Evolutionary conservation across 169 alveolate genomes (phyloP).

Genomic region (Eimeria praecox): DNA sequence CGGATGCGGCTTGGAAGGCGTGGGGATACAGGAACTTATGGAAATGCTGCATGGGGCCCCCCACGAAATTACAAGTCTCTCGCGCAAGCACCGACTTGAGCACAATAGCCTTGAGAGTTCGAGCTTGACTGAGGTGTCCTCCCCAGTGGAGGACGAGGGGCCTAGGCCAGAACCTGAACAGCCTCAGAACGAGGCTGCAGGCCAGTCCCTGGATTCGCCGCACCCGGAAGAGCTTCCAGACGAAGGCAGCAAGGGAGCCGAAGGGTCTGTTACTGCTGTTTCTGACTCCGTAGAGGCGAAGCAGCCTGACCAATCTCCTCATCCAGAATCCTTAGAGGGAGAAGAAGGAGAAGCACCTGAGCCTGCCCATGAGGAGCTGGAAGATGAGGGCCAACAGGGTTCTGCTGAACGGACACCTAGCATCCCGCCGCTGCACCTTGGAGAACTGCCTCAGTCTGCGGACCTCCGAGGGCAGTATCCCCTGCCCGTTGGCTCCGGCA

Average conservation of each 20-base stretch:
- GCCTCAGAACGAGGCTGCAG: background rate
- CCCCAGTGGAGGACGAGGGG: background rate
- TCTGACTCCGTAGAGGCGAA: background rate
- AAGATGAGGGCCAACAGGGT: background rate
- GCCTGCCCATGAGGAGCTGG: background rate
- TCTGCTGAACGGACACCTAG: background rate
- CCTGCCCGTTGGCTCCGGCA: background rate
- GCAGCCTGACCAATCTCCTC: background rate
- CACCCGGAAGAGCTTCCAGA: background rate
- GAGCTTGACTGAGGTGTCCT: slow-evolving; percentile 20
- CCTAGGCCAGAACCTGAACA: background rate
- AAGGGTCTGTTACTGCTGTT: background rate
- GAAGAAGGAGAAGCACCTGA: background rate
- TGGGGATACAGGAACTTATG: slow-evolving; percentile 12
- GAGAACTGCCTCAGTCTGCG: slow-evolving; percentile 16
- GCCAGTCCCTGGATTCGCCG: background rate
- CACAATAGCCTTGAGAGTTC: slow-evolving; percentile 1
- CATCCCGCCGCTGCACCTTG: slow-evolving; percentile 37
- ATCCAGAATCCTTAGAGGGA: background rate
- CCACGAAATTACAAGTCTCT: background rate
- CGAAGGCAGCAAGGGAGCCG: background rate
- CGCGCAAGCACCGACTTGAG: slow-evolving; percentile 14
- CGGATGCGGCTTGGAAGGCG: slow-evolving; percentile 57
- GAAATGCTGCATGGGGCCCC: slow-evolving; percentile 50
- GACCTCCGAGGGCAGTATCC: slow-evolving; percentile 9